phyloP scores from a whole-genome alignment of 129 eudicot genomes.

The Ambrosia artemisiifolia region DNA sequence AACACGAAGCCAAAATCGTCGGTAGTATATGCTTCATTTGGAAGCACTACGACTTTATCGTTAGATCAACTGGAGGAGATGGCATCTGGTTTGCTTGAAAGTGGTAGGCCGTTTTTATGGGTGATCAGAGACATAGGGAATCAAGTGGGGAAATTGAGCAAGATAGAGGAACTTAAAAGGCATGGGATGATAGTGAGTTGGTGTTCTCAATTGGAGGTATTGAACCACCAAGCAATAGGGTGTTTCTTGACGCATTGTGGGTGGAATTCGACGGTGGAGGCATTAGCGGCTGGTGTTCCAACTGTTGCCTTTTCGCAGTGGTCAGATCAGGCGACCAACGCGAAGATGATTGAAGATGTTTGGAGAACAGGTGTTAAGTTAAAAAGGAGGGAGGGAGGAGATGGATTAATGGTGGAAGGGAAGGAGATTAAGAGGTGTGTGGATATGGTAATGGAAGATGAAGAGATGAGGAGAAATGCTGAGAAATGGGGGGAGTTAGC shows the following conservation, averaged over 20 bases:
- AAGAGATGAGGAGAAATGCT: constrained; percentile 16
- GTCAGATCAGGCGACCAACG: constrained; percentile 58
- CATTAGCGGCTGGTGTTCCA: constrained; percentile 55
- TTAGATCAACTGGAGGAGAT: constrained; percentile 47
- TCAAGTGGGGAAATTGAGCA: background rate
- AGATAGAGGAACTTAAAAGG: background rate
- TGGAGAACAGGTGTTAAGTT: constrained; percentile 61
- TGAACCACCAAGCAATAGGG: constrained; percentile 44
- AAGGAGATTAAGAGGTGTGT: constrained; percentile 22
- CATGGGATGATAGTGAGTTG: constrained; percentile 52
- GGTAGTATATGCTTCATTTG: constrained; percentile 50
- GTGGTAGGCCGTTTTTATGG: background rate
- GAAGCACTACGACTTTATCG: constrained; percentile 45
- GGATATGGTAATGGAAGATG: constrained; percentile 5
- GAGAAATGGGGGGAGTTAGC: constrained; percentile 7
- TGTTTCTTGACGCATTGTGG: constrained; percentile 58
- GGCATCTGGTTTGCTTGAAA: constrained; percentile 16
- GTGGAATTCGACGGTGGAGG: constrained; percentile 70
- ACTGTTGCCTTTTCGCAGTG: constrained; percentile 62
- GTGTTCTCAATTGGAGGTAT: constrained; percentile 46
- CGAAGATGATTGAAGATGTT: constrained; percentile 55
- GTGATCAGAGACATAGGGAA: background rate
- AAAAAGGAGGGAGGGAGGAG: constrained; percentile 30
- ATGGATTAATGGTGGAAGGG: constrained; percentile 20
- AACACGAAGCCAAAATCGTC: constrained; percentile 40